Conservation (phyloP, 768 basidiomycete species). For the Suillus subaureus region DNA sequence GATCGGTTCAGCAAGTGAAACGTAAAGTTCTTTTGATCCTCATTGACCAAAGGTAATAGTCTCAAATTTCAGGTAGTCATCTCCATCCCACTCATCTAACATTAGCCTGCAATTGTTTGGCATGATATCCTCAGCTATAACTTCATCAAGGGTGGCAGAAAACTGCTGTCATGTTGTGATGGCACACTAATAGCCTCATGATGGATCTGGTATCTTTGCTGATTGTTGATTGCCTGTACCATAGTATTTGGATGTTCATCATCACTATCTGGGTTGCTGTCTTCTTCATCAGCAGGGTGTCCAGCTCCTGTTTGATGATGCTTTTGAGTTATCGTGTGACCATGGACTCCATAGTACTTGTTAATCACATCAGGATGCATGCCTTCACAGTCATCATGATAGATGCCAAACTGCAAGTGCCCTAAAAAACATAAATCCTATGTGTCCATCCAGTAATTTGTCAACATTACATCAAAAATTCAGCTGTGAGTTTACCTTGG, state of each 20-base stretch:
- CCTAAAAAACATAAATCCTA: constrained; percentile 13
- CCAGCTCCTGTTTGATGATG: constrained; percentile 12
- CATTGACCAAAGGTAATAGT: constrained; percentile 8
- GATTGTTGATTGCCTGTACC: neutral
- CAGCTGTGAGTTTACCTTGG: neutral
- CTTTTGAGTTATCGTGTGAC: neutral
- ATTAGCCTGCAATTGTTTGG: constrained; percentile 18
- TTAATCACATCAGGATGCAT: constrained; percentile 19
- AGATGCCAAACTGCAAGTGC: constrained; percentile 12
- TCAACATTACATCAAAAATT: constrained; percentile 3
- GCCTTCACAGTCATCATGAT: constrained; percentile 17
- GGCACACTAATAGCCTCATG: constrained; percentile 10
- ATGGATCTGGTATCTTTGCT: constrained; percentile 7
- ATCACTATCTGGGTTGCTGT: neutral
- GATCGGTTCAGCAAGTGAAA: constrained; percentile 9
- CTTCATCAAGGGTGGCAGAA: constrained; percentile 3
- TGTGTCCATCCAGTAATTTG: neutral
- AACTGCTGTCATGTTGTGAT: neutral
- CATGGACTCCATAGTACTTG: constrained; percentile 18
- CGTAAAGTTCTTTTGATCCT: constrained; percentile 8
- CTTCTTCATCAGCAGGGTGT: constrained; percentile 10
- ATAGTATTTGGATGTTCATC: constrained; percentile 1
- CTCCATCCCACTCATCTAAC: constrained; percentile 17
- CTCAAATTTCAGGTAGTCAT: constrained; percentile 15
- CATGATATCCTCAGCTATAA: constrained; percentile 1